Base-by-base conservation (phyloP, 108 stramenopile genomes). In the Poteriospumella lacustris region DNA sequence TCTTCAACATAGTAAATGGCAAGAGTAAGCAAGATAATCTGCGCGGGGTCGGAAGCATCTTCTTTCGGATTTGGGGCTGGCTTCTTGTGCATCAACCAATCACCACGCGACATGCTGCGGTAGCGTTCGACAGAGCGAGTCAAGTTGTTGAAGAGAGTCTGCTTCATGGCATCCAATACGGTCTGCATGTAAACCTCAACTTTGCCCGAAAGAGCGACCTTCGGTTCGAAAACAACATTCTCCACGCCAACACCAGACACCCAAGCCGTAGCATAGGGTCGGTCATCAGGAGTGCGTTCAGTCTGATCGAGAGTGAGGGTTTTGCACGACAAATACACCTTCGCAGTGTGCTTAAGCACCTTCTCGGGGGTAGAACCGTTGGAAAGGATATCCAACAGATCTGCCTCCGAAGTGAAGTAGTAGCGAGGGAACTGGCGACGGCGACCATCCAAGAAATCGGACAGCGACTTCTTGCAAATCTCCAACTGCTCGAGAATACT, bases 121-220 rank as follows among this genome's bases (percentile, higher is more conserved):
- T 90, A 90, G 28, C 92, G 83, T 1, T 15, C 39, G 1, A 91
- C 70, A 12, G 86, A 89, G 44, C 89, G 73, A 44, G 75, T 81
- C 59, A 89, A 68, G 33, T 87, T 87, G 40, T 87, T 81, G 60
- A 88, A 89, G 28, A 87, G 82, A 40, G 85, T 76, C 0, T 64
- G 59, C 43, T 82, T 86, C 77, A 88, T 84, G 1, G 80, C 86
- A 78, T 89, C 88, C 29, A 90, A 73, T n/a, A 91, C 47, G 33
- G 85, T 85, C 80, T 91, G 91, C 86, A 91, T 84, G 85, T 92
- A 92, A 26, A 86, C 82, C 73, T 92, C 92, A 39, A 91, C 90
- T 79, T 92, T 91, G 62, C 92, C 92, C 62, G 89, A 85, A 0
- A 92, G 88, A 0, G 86, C 85, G 24, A 91, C 83, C 19, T 85